Evolutionary conservation across 1,284 basidiomycete genomes (phyloP).

Genomic region (Somion occarium): DNA sequence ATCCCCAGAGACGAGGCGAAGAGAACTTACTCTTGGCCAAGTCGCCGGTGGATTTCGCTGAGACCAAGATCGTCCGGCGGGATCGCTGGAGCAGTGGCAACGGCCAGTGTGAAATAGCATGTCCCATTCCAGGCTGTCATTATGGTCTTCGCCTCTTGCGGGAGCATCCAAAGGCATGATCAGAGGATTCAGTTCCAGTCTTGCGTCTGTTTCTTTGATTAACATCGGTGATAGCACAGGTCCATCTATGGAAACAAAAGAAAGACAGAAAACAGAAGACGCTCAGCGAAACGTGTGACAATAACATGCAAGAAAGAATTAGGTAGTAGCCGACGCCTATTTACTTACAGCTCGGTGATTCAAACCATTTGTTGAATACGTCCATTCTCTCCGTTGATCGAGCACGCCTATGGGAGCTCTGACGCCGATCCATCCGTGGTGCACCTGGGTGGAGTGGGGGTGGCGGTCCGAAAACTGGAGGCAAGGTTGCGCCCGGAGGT

Average conservation of each 20-base stretch:
- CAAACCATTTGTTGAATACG: slow-evolving; percentile 24
- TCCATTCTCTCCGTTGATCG: slow-evolving; percentile 17
- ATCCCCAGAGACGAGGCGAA: slow-evolving; percentile 47
- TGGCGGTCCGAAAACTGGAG: background rate
- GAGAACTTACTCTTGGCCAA: slow-evolving; percentile 53
- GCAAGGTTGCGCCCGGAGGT: background rate
- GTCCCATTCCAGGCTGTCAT: slow-evolving; percentile 53
- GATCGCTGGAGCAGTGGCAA: slow-evolving; percentile 59
- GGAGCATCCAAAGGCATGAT: slow-evolving; percentile 45
- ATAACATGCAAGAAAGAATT: too few relatives aligned
- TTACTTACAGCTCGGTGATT: slow-evolving; percentile 25
- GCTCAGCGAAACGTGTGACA: background rate
- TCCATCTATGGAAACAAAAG: slow-evolving; percentile 43
- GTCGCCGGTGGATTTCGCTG: slow-evolving; percentile 66
- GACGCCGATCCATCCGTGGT: background rate
- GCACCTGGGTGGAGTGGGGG: slow-evolving; percentile 3
- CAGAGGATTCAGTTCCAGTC: slow-evolving; percentile 55
- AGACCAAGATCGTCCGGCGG: slow-evolving; percentile 57
- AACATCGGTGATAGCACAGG: slow-evolving; percentile 65
- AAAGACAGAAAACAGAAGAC: background rate
- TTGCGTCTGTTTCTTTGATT: slow-evolving; percentile 42
- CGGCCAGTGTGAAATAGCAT: slow-evolving; percentile 63
- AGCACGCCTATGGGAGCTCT: slow-evolving; percentile 10
- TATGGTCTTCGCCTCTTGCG: slow-evolving; percentile 36
- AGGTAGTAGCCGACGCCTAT: too few relatives aligned